Conservation (phyloP, 2,329 filamentous ascomycete species). For the Alternaria novae-zelandiae region DNA sequence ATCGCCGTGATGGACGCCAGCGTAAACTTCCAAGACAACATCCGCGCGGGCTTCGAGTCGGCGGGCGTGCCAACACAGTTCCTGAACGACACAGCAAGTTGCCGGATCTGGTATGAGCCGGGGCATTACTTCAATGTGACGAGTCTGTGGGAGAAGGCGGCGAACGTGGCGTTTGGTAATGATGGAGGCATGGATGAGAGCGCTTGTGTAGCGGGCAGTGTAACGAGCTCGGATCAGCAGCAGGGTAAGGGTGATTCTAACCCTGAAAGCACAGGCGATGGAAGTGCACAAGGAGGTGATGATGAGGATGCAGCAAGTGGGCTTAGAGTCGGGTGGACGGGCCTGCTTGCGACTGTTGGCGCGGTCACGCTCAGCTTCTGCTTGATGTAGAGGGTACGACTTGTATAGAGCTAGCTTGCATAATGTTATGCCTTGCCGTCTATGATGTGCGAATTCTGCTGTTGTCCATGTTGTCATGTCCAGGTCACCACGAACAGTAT, state of each 20-base stretch:
- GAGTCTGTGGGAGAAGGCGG: slow-evolving; percentile 58
- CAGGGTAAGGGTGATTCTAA: slow-evolving; percentile 32
- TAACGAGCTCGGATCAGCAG: slow-evolving; percentile 36
- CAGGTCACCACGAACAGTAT: no score
- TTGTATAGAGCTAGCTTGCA: not conserved
- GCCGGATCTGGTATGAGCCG: slow-evolving; percentile 65
- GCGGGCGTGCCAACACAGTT: slow-evolving; percentile 63
- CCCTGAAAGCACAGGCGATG: slow-evolving; percentile 16
- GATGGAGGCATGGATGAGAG: slow-evolving; percentile 34
- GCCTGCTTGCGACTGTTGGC: slow-evolving; percentile 15
- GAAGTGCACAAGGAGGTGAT: slow-evolving; percentile 3
- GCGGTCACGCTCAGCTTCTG: slow-evolving; percentile 9
- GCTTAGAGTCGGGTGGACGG: slow-evolving; percentile 19
- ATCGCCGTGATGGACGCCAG: slow-evolving; percentile 30
- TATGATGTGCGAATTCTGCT: not conserved
- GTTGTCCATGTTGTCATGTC: not conserved
- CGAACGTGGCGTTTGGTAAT: slow-evolving; percentile 36
- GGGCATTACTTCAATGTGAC: slow-evolving; percentile 60
- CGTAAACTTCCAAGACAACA: slow-evolving; percentile 51
- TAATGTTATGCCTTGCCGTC: not conserved
- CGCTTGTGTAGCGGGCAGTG: slow-evolving; percentile 37
- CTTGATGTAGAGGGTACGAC: slow-evolving; percentile 2
- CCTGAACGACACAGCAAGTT: slow-evolving; percentile 66
- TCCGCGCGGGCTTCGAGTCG: slow-evolving; percentile 37
- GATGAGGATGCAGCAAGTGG: slow-evolving; percentile 24